These are phyloP conservation scores for Begonia peltatifolia DNA, from an alignment of 306 rosid genomes.

Conservation along the genomic window DNA sequence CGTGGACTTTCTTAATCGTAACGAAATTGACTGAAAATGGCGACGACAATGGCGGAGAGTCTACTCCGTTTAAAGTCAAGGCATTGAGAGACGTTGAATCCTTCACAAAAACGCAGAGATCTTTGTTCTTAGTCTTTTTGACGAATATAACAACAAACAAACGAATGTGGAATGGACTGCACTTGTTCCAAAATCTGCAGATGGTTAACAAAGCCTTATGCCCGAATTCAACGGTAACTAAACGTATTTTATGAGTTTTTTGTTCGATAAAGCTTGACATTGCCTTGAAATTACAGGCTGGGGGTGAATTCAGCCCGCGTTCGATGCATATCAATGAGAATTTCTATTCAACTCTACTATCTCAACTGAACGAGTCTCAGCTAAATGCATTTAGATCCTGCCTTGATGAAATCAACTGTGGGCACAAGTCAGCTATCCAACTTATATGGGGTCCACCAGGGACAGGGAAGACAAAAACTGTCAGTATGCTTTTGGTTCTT, in stretches of 20 bases:
- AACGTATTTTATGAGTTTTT: neutral
- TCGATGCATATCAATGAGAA: neutral
- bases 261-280: conserved; percentile 3
- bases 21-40: conserved; percentile 21
- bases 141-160: conserved; percentile 27
- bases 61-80: conserved; percentile 29
- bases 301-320: conserved; percentile 14
- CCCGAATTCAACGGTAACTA: conserved; percentile 29
- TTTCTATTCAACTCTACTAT: conserved; percentile 4
- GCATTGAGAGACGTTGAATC: conserved; percentile 21
- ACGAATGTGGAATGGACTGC: conserved; percentile 47
- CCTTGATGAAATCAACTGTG: conserved; percentile 19
- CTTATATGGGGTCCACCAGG: conserved; percentile 78
- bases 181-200: conserved; percentile 19
- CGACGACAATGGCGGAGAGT: conserved; percentile 12
- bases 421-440: conserved; percentile 24
- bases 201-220: conserved; percentile 25
- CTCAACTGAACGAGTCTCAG: conserved; percentile 48
- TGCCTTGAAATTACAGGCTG: conserved; percentile 14
- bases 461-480: conserved; percentile 65
- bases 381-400: conserved; percentile 30
- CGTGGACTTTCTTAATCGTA: conserved; percentile 39
- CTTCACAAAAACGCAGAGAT: conserved; percentile 4
- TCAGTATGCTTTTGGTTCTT: conserved; percentile 27
- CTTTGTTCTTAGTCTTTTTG: conserved; percentile 32